Percentiles rank a stretch among this genome's conserved stretches.
Evolutionary conservation across 768 basidiomycete genomes (phyloP).

Genomic region (Lentinus tigrinus): DNA sequence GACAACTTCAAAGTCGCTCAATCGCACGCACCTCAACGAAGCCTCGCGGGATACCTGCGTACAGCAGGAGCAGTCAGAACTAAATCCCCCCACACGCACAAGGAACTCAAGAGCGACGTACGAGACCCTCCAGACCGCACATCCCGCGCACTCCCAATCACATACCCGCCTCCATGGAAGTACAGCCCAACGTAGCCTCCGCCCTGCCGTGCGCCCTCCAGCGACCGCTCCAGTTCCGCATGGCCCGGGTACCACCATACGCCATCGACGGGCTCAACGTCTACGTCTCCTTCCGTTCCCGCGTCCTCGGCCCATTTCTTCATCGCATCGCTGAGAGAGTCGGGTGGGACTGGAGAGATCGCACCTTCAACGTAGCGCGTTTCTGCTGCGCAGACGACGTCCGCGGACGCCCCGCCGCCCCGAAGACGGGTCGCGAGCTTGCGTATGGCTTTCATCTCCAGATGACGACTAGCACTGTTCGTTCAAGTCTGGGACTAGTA

Average conservation of each 20-base stretch:
- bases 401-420: not conserved
- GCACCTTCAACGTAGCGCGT: not conserved
- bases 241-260: constrained; percentile 12
- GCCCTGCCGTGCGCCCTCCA: not conserved
- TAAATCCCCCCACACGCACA: not conserved
- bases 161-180: constrained; percentile 16
- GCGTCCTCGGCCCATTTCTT: not conserved
- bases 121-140: constrained; percentile 6
- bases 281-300: too few relatives aligned
- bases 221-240: not conserved
- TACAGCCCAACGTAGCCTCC: constrained; percentile 5
- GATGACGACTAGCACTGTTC: too few relatives aligned
- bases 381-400: not conserved
- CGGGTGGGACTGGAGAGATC: not conserved
- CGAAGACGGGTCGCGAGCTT: not conserved
- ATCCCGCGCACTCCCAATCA: constrained; percentile 12
- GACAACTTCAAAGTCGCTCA: too few relatives aligned
- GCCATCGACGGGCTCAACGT: not conserved
- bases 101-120: not conserved
- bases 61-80: not conserved
- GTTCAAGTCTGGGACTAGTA: too few relatives aligned
- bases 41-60: constrained; percentile 8
- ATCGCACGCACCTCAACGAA: constrained; percentile 5
- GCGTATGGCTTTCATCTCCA: not conserved
- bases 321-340: not conserved